Percentiles rank a stretch among this genome's conserved stretches.
These are phyloP conservation scores for Tetraselmis striata DNA, from an alignment of 139 green algal species.

Conservation along the genomic window DNA sequence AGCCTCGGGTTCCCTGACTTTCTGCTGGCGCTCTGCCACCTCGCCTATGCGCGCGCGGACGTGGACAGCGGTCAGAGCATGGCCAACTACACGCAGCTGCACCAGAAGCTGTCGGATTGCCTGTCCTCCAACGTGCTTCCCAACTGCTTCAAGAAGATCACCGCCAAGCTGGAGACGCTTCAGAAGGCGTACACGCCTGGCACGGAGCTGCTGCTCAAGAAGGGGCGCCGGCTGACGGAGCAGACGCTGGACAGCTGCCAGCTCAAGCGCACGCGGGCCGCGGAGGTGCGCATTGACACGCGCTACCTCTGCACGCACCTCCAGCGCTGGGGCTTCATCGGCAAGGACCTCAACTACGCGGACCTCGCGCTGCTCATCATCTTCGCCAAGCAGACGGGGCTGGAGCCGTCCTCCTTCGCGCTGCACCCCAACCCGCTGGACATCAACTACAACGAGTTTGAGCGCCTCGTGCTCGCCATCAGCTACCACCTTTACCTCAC, in stretches of 20 bases:
- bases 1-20: background rate
- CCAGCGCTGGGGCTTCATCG: conserved; percentile 54
- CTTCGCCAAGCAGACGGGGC: conserved; percentile 55
- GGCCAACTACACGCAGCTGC: conserved; percentile 13
- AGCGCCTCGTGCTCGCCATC: conserved; percentile 59
- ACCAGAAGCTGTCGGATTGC: background rate
- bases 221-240: conserved; percentile 56
- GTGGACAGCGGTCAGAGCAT: background rate
- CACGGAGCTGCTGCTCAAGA: conserved; percentile 50
- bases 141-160: conserved; percentile 3
- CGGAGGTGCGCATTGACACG: conserved; percentile 46
- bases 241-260: conserved; percentile 67
- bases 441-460: conserved; percentile 64
- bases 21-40: background rate
- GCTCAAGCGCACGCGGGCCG: conserved; percentile 48
- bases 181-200: conserved; percentile 25
- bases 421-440: conserved; percentile 41
- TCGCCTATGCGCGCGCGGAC: background rate
- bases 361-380: conserved; percentile 53
- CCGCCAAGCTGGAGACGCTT: conserved; percentile 36
- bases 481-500: conserved; percentile 44
- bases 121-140: conserved; percentile 1
- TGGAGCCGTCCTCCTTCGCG: conserved; percentile 13
- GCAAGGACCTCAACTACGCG: conserved; percentile 53
- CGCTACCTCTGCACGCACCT: conserved; percentile 61